Conservation (phyloP, 2,329 filamentous ascomycete species). For the Hypoxylon sp. region DNA sequence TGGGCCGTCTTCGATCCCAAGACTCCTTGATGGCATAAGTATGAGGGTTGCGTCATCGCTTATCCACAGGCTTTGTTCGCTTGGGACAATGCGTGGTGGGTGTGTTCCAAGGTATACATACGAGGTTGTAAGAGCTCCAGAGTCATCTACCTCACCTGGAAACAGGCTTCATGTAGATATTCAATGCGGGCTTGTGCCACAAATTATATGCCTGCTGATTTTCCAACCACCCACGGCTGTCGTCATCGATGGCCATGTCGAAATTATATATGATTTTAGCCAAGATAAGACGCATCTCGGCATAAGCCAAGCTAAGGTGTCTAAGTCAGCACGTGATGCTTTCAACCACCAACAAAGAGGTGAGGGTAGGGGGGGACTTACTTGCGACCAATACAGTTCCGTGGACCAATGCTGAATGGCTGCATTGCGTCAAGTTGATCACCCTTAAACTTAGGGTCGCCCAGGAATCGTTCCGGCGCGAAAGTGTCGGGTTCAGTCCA, state of each 20-base stretch:
- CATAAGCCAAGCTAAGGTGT: slow-evolving; percentile 61
- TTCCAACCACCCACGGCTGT: slow-evolving; percentile 57
- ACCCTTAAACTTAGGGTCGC: slow-evolving; percentile 56
- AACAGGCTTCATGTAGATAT: slow-evolving; percentile 56
- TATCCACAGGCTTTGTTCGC: background rate
- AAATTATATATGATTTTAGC: slow-evolving; percentile 65
- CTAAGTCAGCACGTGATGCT: slow-evolving; percentile 25
- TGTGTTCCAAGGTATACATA: background rate
- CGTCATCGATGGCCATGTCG: slow-evolving; percentile 60
- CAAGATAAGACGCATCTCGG: slow-evolving; percentile 66
- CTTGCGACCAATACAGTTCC: slow-evolving; percentile 67
- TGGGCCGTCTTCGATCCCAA: background rate
- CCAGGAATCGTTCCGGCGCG: slow-evolving; percentile 64
- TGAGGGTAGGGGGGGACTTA: slow-evolving; percentile 53
- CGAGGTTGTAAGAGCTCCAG: background rate
- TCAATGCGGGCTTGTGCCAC: slow-evolving; percentile 59
- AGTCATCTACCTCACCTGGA: slow-evolving; percentile 57
- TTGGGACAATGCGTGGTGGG: background rate
- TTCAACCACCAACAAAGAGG: too few relatives aligned
- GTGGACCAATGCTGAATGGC: slow-evolving; percentile 64
- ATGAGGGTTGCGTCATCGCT: background rate
- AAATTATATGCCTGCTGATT: slow-evolving; percentile 58
- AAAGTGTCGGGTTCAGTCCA: slow-evolving; percentile 60
- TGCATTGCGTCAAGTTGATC: slow-evolving; percentile 63
- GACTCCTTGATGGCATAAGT: background rate